A percentile compares a stretch with the other conserved stretches of the same genome.
Conservation (phyloP, 139 green algal genomes). For the Chlorella sp. region DNA sequence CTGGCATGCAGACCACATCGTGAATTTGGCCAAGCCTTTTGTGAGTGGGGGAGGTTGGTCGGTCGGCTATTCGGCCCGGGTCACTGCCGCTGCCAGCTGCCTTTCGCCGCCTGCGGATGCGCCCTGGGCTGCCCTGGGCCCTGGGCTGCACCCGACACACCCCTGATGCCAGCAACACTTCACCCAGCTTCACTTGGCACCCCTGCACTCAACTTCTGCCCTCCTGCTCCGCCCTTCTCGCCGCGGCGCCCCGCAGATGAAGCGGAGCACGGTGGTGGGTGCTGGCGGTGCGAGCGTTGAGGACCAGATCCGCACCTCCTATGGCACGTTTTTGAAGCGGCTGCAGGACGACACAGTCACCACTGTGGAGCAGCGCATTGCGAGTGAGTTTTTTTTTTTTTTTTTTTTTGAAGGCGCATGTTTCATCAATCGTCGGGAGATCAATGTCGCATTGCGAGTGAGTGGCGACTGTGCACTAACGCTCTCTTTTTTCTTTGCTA, state of each 20-base stretch:
- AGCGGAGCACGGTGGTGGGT: conserved; percentile 82
- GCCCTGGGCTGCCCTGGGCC: no score
- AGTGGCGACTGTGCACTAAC: no score
- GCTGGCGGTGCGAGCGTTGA: conserved; percentile 55
- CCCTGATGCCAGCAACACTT: no score
- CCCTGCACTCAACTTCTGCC: not conserved
- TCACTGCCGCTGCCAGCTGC: no score
- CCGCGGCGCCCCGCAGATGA: conserved; percentile 64
- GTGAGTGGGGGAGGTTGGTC: conserved; percentile 17
- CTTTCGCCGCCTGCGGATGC: no score
- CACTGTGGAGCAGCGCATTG: conserved; percentile 71
- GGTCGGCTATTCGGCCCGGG: no score
- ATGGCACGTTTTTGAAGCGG: conserved; percentile 81
- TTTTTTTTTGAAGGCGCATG: not conserved
- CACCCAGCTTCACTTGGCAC: no score
- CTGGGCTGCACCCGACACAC: no score
- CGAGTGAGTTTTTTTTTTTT: conserved; percentile 41
- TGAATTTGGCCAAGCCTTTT: conserved; percentile 51
- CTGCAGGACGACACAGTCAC: conserved; percentile 69
- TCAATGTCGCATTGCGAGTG: no score
- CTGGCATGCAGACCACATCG: conserved; percentile 74
- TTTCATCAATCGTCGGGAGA: not conserved
- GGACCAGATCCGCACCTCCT: conserved; percentile 79
- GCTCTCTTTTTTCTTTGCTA: no score
- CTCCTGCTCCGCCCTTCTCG: not conserved